Conservation (phyloP, 805 yeast genomes). For the Yarrowia porcina region DNA sequence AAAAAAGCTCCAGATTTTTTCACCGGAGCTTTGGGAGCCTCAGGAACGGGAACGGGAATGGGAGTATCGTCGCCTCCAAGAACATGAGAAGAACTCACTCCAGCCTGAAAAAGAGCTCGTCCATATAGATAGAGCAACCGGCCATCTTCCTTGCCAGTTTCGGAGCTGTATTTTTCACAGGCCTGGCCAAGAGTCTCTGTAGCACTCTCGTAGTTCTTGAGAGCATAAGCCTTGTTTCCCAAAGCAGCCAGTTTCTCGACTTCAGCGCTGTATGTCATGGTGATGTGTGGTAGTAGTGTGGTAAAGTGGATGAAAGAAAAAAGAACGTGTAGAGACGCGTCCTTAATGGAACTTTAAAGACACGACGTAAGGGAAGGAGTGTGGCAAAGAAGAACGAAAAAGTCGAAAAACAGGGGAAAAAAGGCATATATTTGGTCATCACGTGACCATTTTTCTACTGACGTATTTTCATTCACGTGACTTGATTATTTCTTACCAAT, state of each 20-base stretch:
- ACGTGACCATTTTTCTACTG: too few species aligned
- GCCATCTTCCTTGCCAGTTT: constrained; percentile 58
- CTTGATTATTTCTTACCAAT: too few species aligned
- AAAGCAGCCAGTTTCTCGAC: constrained; percentile 52
- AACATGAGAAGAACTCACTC: constrained; percentile 69
- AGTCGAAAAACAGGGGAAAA: too few species aligned
- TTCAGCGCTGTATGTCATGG: constrained; percentile 25
- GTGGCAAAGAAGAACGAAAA: too few species aligned
- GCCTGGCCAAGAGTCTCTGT: constrained; percentile 70
- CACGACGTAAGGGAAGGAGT: too few species aligned
- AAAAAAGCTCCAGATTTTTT: constrained; percentile 30
- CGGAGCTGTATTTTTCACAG: constrained; percentile 53
- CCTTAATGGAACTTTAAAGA: neutral
- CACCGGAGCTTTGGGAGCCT: constrained; percentile 26
- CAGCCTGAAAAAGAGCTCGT: constrained; percentile 71
- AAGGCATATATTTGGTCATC: too few species aligned
- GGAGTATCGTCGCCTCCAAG: constrained; percentile 52
- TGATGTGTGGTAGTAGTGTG: neutral
- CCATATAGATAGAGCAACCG: constrained; percentile 76
- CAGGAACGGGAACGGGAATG: constrained; percentile 32
- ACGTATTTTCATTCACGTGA: too few species aligned
- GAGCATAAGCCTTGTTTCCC: constrained; percentile 64
- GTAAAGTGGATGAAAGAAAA: neutral
- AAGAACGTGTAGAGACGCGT: neutral
- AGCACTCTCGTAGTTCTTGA: constrained; percentile 64